Base-by-base conservation (phyloP, 2,329 filamentous ascomycete species). In the Akanthomyces uredinophilus region DNA sequence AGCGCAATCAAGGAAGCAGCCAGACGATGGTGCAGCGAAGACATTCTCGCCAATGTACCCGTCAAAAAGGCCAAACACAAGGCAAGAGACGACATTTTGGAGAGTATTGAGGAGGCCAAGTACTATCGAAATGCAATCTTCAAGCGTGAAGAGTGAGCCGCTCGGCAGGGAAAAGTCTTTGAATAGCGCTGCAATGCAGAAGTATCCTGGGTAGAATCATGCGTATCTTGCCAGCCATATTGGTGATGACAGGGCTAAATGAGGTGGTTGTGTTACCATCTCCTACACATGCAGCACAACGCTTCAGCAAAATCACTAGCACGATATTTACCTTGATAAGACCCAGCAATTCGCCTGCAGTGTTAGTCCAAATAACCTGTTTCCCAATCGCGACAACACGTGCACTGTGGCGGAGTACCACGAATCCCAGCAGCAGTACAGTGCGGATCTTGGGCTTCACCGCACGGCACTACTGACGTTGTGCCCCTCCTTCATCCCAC, bases 1-100 rank as follows among this genome's bases (percentile, higher is more conserved):
- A 97, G 92, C 74, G 84, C 87, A 52, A 85, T 98, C 70, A 98
- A 98, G 77, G 95, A 99, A 78, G 93, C 91, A 24, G 90, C 88
- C 20, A 84, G 86, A 66, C 83, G 94, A 51, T 99, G 95, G 94
- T 87, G 86, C 49, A 81, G 82, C 1, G 73, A 79, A n/a, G 80
- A 84, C 8, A 73, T 90, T 10, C 66, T 72, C 37, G 69, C 67
- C 58, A 66, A 67, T 47, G 63, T 77, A 18, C 58, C 62, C 35
- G 70, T 90, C 64, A 78, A 79, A 61, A 78, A 80, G 71, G 86
- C 84, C 43, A 78, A 87, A 57, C 95, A 99, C 77, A 86, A 94
- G 74, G 95, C 95, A 0, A 87, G 84, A 68, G 87, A 91, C 61
- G 95, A 99, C 74, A 96, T 99, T 63, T 75, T 97, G 64, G 95